Evolutionary conservation across 2,329 filamentous ascomycete species (phyloP), one percentile per base, ranked within the genome.

Genomic region (Fusarium dimerum): DNA sequence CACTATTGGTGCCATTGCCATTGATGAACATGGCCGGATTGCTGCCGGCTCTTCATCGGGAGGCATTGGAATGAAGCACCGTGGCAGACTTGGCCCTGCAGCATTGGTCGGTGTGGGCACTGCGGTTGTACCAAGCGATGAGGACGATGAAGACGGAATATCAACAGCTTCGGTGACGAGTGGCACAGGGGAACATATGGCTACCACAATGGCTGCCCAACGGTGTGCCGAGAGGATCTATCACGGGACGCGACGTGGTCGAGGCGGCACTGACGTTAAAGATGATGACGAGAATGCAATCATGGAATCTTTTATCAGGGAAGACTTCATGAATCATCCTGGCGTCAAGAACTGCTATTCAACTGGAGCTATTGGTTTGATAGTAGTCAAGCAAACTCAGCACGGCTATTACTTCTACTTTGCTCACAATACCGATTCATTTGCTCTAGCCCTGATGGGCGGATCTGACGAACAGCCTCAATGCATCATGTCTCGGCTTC

Each of bases 51-150:
- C 94, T 2, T 99, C 94, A 2, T 99, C 95, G 15, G 94, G 94
- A 6, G 94, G 94, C 1, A 99, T 99, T 68, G 93, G 94, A 29
- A 97, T 99, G 93, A 99, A 99, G 69, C 92, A 96, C 71, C 85
- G 86, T 54, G 95, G 94, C 6, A 88, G 94, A 36, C 83, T 96
- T 57, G 95, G 94, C 0, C 94, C 94, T 32, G 95, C 94, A 34
- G 94, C 94, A 17, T 80, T 99, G 15, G 90, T 97, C 13, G 93
- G 94, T 8, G 85, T 97, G 48, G 94, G 94, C 50, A 93, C 92
- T 17, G 89, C 90, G 36, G 88, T 99, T 29, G 83, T 97, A n/a
- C 93, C 93, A 2, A 77, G 79, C 26, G 85, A 92, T 56, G 76
- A 82, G 2, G 79, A 83, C 30, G 92, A 97, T 66, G 76, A 82